Evolutionary conservation across 2,329 filamentous ascomycete genomes (phyloP), one percentile per base, ranked within the genome.

Genomic region (Penicillium rolfsii): DNA sequence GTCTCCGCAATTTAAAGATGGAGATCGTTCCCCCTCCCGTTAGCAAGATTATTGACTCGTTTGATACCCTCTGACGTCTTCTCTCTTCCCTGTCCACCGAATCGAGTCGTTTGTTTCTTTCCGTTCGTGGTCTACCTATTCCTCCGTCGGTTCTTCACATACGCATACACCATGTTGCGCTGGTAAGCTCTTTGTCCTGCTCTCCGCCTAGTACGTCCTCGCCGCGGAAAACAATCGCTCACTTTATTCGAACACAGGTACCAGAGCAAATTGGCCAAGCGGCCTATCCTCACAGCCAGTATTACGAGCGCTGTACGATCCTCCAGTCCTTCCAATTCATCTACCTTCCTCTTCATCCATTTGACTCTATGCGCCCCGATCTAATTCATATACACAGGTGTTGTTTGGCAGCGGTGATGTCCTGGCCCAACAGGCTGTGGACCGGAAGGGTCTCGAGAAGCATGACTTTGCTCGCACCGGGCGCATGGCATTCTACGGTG

Each of bases 401-500:
- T 88, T 99, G 65, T 99, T 98, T 76, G 93, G 90, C 60, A 91
- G 93, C 14, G 95, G 95, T 71, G 95, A 99, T 80, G 83, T 90
- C 62, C 88, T 96, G 67, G 92, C 95, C 40, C 95, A 99, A 79
- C 94, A 98, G 80, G 83, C 87, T 38, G 91, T 99, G 61, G 94
- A 98, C 80, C 89, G 87, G 76, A 88, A 85, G 71, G 93, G 93
- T 19, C 67, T 90, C 28, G 80, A 89, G 68, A 89, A 90, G 66
- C 94, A 99, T 76, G 89, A 94, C 72, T 73, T 78, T 58, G 75
- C 74, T 26, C 73, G 81, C 58, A 82, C 81, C 40, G 80, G 77
- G 36, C 77, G 81, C 58, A 82, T 83, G 81, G 78, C 75, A 30
- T 70, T 81, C 36, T 83, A 83, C 58, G 81, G 81, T 56, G 81